A percentile compares a stretch with the other conserved stretches of the same genome.
Evolutionary conservation across 495 filamentous ascomycete species (phyloP).

Genomic region (Penicillium waksmanii): DNA sequence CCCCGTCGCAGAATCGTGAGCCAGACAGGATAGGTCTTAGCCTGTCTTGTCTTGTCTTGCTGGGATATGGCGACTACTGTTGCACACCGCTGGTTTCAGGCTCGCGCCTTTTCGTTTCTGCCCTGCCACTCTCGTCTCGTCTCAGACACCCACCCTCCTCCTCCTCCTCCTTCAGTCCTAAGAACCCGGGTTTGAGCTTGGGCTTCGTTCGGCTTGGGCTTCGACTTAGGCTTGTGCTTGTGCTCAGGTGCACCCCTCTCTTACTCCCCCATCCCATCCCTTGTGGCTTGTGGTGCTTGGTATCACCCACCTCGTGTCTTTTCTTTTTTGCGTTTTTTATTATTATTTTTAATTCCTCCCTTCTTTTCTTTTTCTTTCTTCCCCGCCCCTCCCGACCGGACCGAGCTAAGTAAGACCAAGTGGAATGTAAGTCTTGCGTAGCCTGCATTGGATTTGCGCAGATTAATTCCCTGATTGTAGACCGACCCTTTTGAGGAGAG

Average conservation of each 20-base stretch:
- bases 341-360: neutral
- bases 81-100: conserved; percentile 20
- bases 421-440: conserved; percentile 12
- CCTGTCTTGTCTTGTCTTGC: neutral
- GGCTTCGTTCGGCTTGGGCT: neutral
- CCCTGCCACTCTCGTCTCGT: neutral
- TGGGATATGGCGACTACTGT: conserved; percentile 2
- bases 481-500: neutral
- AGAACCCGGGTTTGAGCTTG: neutral
- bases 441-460: conserved; percentile 6
- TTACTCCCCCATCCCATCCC: neutral
- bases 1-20: no score
- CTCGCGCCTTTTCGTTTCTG: neutral
- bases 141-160: no score
- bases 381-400: neutral
- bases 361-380: neutral
- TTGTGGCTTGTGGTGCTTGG: conserved; percentile 1
- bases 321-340: neutral
- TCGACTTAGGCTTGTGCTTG: neutral
- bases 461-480: conserved; percentile 1
- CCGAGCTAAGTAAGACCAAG: neutral
- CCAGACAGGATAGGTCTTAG: no score
- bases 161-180: neutral
- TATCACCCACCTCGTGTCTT: neutral
- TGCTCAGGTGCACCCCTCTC: neutral